Base-by-base conservation (phyloP, 345 rosid genomes). In the Euclidium syriacum region DNA sequence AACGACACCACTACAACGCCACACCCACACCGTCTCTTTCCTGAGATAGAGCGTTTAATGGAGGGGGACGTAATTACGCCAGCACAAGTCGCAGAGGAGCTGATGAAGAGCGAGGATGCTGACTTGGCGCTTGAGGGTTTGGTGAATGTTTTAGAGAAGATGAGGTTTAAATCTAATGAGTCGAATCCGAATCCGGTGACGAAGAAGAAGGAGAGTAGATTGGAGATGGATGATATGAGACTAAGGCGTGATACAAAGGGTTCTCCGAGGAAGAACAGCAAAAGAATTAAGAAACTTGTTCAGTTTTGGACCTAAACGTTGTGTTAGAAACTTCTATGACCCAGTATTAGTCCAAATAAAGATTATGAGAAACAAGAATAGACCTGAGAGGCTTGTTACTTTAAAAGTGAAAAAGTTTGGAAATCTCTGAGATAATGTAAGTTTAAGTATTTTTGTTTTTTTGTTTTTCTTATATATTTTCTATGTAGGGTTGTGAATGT, bases 31-130 rank as follows among this genome's bases (percentile, higher is more conserved):
- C 33, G 12, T n/a, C 77, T 68, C 14, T 77, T 14, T 6, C 58
- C 36, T 3, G 79, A 74, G 60, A 83, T 78, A 12, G 75, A 80
- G 26, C 61, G 64, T 6, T 51, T 80, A 23, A 60, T 83, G 0
- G 60, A 50, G 12, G 70, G 47, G 4, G 52, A 62, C 4, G 60
- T 67, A 8, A 72, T 78, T 2, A 83, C 80, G 7, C 88, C 85
- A 0, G 85, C 88, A 6, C 75, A 79, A 49, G 73, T 83, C 0
- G 86, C 88, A 0, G 88, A 79, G 49, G 85, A 81, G 72, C 56
- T 86, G 38, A 78, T 83, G 89, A 83, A 71, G 66, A 77, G 67
- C 30, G 85, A 81, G 29, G 79, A 78, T 42, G 67, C 75, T 4
- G 81, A 78, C 12, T 44, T 68, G 58, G 89, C 87, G 0, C 82